A percentile compares a stretch with the other conserved stretches of the same genome.
Conservation (phyloP, 257 asterid species). For the Penstemon davidsonii region DNA sequence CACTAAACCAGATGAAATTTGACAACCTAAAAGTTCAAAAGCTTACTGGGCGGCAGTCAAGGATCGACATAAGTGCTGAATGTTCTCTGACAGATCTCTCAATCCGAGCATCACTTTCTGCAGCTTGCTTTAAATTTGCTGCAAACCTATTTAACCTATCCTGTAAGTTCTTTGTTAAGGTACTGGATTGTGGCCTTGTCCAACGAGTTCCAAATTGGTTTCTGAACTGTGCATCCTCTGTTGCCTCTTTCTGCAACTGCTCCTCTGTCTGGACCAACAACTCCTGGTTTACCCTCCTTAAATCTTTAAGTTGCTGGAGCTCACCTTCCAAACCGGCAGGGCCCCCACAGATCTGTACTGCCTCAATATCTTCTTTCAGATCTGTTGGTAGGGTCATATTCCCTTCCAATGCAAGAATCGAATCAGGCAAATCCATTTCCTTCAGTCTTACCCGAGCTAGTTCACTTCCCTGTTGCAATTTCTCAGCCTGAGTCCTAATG, state of each 20-base stretch:
- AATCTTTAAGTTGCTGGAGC: constrained; percentile 86
- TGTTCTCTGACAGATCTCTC: constrained; percentile 94
- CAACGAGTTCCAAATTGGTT: constrained; percentile 90
- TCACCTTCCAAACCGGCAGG: constrained; percentile 90
- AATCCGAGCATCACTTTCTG: constrained; percentile 91
- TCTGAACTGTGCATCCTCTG: constrained; percentile 89
- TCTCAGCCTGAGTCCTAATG: constrained; percentile 94
- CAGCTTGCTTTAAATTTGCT: constrained; percentile 89
- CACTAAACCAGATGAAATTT: constrained; percentile 14
- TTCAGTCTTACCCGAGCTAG: constrained; percentile 91
- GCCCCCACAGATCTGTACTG: constrained; percentile 95
- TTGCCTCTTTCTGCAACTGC: constrained; percentile 85
- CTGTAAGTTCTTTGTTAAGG: constrained; percentile 79
- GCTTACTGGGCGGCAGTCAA: constrained; percentile 83
- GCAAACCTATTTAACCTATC: constrained; percentile 93
- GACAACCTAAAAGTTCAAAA: constrained; percentile 25
- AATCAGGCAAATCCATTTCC: constrained; percentile 97
- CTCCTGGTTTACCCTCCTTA: constrained; percentile 92
- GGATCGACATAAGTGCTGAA: constrained; percentile 83
- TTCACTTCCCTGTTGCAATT: constrained; percentile 97
- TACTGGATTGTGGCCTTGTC: constrained; percentile 97
- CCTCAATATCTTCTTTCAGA: constrained; percentile 84
- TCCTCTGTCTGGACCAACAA: constrained; percentile 88
- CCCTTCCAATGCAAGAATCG: constrained; percentile 91
- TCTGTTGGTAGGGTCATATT: constrained; percentile 57